Evolutionary conservation across 352 stramenopile species (phyloP).

Genomic region (Globisporangium ultimum): DNA sequence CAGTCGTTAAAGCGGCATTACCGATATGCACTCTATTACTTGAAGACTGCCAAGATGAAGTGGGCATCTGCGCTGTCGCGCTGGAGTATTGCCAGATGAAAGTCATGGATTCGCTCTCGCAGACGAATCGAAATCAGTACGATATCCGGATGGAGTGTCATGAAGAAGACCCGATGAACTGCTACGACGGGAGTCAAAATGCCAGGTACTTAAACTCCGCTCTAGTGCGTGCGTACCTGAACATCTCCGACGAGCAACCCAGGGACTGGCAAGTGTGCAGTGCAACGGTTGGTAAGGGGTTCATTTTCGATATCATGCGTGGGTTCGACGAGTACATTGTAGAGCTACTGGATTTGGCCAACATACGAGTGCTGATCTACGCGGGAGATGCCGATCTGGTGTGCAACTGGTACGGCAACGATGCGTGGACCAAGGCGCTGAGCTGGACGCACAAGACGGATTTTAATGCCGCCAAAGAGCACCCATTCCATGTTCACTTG

Average conservation of each 20-base stretch:
- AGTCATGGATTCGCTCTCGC: too few species aligned
- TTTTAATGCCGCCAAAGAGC: constrained; percentile 9
- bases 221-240: neutral
- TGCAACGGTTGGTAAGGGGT: constrained; percentile 17
- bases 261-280: neutral
- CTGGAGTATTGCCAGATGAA: too few species aligned
- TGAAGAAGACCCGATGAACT: too few species aligned
- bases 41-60: too few species aligned
- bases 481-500: neutral
- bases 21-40: constrained; percentile 12
- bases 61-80: too few species aligned
- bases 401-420: constrained; percentile 92
- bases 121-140: too few species aligned
- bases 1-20: constrained; percentile 13
- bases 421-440: constrained; percentile 74
- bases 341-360: constrained; percentile 56
- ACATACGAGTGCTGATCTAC: constrained; percentile 86
- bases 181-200: too few species aligned
- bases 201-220: too few species aligned
- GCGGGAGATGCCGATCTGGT: constrained; percentile 93
- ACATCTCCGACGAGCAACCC: neutral
- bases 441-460: constrained; percentile 7
- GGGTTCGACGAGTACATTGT: constrained; percentile 84
- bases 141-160: too few species aligned
- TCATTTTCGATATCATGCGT: constrained; percentile 69